phyloP scores from a whole-genome alignment of 164 flowering plant species.

The Vitis amurensis region DNA sequence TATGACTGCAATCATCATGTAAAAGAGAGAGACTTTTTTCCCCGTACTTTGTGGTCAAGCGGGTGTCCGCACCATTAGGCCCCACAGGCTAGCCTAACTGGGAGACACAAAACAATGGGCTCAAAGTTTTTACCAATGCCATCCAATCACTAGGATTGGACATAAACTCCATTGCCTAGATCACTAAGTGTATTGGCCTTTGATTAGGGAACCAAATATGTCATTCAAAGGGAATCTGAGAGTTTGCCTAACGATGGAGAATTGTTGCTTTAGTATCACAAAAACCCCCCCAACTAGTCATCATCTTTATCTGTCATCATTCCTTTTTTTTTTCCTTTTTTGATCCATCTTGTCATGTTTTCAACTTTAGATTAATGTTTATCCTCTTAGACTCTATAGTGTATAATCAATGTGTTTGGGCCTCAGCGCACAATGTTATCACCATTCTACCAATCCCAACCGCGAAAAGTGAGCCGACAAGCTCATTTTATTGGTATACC shows the following conservation, averaged over 20 bases:
- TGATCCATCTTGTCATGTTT: constrained; percentile 31
- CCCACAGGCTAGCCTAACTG: constrained; percentile 40
- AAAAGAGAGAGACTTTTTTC: constrained; percentile 39
- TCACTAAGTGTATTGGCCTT: constrained; percentile 18
- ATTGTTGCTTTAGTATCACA: constrained; percentile 15
- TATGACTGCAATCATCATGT: constrained; percentile 56
- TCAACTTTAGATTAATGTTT: constrained; percentile 34
- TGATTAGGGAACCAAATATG: constrained; percentile 20
- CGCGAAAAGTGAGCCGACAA: constrained; percentile 50
- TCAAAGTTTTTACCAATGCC: constrained; percentile 40
- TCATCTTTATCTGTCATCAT: constrained; percentile 2
- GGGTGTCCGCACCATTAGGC: constrained; percentile 24
- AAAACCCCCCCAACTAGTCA: background rate
- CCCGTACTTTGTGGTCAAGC: constrained; percentile 54
- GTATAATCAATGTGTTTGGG: constrained; percentile 36
- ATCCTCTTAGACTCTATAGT: constrained; percentile 39
- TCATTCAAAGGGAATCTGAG: constrained; percentile 19
- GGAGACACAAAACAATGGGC: constrained; percentile 75
- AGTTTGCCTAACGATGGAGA: constrained; percentile 19
- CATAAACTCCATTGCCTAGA: constrained; percentile 26
- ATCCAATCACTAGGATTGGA: constrained; percentile 31
- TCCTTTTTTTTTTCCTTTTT: constrained; percentile 8
- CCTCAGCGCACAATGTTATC: constrained; percentile 20
- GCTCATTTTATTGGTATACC: constrained; percentile 29
- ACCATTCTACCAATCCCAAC: constrained; percentile 28